Evolutionary conservation across 2,329 filamentous ascomycete species (phyloP), one percentile per base, ranked within the genome.

Genomic region (Apiospora malaysiana): DNA sequence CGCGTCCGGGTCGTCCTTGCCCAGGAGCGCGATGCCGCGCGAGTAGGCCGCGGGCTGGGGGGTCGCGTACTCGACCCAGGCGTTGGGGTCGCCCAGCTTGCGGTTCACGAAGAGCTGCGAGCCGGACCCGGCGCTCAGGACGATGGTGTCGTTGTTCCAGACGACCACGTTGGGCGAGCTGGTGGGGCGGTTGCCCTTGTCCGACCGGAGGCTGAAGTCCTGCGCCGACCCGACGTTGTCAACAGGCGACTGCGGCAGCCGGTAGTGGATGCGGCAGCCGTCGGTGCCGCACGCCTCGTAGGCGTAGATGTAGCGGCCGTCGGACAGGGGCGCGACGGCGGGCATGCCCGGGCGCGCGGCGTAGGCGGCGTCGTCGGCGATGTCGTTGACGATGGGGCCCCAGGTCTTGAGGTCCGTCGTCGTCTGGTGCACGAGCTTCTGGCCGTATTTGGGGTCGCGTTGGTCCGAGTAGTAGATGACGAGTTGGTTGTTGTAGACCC

Each of bases 401-500:
- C 91, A 94, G 21, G 79, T 87, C 71, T 82, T 79, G 23, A 92
- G 83, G 76, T 93, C 89, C 1, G 80, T 84, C 2, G 88, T 85
- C 16, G 84, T 83, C 79, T 93, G 90, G 78, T 93, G 91, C 4
- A 89, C 85, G 47, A 93, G 84, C 77, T 93, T 92, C 79, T 93
- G 91, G 25, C 91, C 91, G 76, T 93, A 84, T 1, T 82, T 82
- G 73, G 89, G 84, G 73, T 90, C 90, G 46, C 91, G 87, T 77
- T 93, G 92, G 78, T 93, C 92, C 1, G 91, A 90, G 82, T 93
- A 93, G 83, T 92, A 93, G 75, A 86, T 83, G 46, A 93, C 85
- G 23, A 93, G 81, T 68, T 88, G 83, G 69, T 87, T 84, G 70
- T 91, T 81, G 78, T 90, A 85, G 66, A 86, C 82, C 78, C 91